Evolutionary conservation across 345 rosid species (phyloP).

Genomic region (Linum tenue): DNA sequence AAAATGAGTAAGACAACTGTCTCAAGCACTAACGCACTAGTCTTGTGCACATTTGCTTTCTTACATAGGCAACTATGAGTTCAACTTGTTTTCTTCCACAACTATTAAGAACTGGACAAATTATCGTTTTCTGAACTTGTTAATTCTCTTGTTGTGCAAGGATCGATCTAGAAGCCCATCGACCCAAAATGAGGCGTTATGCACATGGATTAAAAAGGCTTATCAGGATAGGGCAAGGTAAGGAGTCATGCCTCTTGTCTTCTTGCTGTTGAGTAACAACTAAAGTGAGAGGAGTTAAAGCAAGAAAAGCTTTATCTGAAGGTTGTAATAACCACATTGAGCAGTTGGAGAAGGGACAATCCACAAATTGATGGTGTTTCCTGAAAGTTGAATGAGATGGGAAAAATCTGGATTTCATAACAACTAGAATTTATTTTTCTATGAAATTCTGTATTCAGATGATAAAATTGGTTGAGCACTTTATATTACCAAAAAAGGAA

Average conservation of each 20-base stretch:
- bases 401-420: background rate
- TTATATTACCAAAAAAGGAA: background rate
- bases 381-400: background rate
- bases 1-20: conserved; percentile 56
- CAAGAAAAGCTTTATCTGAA: background rate
- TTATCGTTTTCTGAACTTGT: background rate
- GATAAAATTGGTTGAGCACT: background rate
- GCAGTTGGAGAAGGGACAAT: background rate
- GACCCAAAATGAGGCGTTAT: conserved; percentile 80
- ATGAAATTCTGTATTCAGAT: background rate
- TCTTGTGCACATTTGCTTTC: background rate
- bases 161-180: conserved; percentile 78
- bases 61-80: background rate
- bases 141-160: conserved; percentile 30
- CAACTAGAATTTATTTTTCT: no score
- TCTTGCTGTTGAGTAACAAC: background rate
- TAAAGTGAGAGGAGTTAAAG: background rate
- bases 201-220: conserved; percentile 73
- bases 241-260: conserved; percentile 13
- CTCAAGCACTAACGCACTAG: conserved; percentile 6
- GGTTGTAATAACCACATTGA: background rate
- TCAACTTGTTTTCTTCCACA: background rate
- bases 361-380: background rate
- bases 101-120: background rate
- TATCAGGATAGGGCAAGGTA: conserved; percentile 87